A percentile compares a stretch with the other conserved stretches of the same genome.
Evolutionary conservation across 805 yeast genomes (phyloP).

Genomic region (Candida nemodendra): DNA sequence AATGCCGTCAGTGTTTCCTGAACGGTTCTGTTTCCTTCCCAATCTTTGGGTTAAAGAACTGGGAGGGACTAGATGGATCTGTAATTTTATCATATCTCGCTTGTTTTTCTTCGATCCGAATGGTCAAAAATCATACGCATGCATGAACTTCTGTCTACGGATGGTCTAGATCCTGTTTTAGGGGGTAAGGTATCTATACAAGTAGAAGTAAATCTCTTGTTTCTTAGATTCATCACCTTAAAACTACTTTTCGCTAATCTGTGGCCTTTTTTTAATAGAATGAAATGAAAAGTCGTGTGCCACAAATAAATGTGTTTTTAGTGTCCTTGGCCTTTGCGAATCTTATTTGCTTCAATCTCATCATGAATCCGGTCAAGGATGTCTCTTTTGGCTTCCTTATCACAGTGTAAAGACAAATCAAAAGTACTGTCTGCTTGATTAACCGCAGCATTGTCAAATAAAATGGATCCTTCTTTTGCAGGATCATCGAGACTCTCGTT

Average conservation of each 20-base stretch:
- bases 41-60: constrained; percentile 15
- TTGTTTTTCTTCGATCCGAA: too few relatives aligned
- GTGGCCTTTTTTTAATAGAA: too few relatives aligned
- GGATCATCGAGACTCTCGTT: constrained; percentile 19
- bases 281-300: too few relatives aligned
- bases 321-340: constrained; percentile 1
- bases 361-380: constrained; percentile 28
- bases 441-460: constrained; percentile 22
- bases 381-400: constrained; percentile 4
- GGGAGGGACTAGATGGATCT: constrained; percentile 28
- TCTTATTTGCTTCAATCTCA: constrained; percentile 29
- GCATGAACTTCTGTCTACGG: too few relatives aligned
- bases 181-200: too few relatives aligned
- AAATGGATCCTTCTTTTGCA: constrained; percentile 4
- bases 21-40: neutral
- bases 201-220: too few relatives aligned
- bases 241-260: too few relatives aligned
- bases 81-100: constrained; percentile 31
- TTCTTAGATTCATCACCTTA: too few relatives aligned
- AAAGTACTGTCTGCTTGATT: constrained; percentile 1
- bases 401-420: constrained; percentile 2
- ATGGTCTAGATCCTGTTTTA: too few relatives aligned
- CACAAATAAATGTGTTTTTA: too few relatives aligned
- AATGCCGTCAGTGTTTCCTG: constrained; percentile 3
- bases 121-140: too few relatives aligned